Conservation (phyloP, 306 rosid genomes). For the Fagus sylvatica region DNA sequence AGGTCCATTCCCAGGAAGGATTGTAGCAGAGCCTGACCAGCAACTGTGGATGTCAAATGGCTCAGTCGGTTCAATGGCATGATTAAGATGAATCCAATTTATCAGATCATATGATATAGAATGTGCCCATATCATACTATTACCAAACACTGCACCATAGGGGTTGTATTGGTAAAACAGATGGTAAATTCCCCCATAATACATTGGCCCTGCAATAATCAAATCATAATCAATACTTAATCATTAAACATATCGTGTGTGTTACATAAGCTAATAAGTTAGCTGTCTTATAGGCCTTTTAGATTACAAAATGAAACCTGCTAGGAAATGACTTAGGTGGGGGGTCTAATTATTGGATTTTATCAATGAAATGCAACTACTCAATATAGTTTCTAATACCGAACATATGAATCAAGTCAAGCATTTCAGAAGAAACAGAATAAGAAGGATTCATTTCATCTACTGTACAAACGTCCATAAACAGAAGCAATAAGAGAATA, state of each 20-base stretch:
- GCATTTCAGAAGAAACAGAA: conserved; percentile 3
- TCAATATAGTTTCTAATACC: too few species aligned
- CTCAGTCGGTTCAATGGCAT: conserved; percentile 22
- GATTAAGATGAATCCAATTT: conserved; percentile 33
- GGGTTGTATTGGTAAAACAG: conserved; percentile 32
- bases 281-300: too few species aligned
- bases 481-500: background rate
- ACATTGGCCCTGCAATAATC: conserved; percentile 20
- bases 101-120: conserved; percentile 38
- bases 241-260: too few species aligned
- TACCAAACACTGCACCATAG: conserved; percentile 25
- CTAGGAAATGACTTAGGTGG: too few species aligned
- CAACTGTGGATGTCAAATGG: conserved; percentile 33
- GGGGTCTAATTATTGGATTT: too few species aligned
- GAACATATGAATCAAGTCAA: too few species aligned
- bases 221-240: background rate
- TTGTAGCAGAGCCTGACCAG: conserved; percentile 17
- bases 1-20: conserved; percentile 13
- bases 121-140: conserved; percentile 35
- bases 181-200: conserved; percentile 26
- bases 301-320: too few species aligned
- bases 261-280: too few species aligned
- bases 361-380: too few species aligned
- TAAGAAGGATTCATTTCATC: background rate
- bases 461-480: too few species aligned